Conservation (phyloP, 768 basidiomycete species). For the Rhodocollybia butyracea region DNA sequence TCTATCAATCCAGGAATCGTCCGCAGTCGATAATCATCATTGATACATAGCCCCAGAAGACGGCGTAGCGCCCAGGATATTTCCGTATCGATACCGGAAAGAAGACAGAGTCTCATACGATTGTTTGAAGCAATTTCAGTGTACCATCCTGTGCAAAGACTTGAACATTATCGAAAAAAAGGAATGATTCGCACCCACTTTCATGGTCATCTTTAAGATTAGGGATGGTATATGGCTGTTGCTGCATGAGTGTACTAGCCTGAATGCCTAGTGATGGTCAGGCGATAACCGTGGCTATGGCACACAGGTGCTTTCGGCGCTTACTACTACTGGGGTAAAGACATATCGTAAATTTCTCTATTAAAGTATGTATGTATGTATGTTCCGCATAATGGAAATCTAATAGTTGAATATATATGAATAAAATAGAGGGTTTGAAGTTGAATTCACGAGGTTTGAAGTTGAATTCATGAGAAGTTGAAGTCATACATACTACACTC, state of each 20-base stretch:
- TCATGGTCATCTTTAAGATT: constrained; percentile 74
- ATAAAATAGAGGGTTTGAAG: neutral
- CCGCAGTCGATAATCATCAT: constrained; percentile 72
- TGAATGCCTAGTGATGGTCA: too few relatives aligned
- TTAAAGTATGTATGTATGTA: too few relatives aligned
- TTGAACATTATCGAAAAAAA: constrained; percentile 4
- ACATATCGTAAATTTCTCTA: too few relatives aligned
- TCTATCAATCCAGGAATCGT: constrained; percentile 78
- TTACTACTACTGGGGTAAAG: too few relatives aligned
- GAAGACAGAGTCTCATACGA: constrained; percentile 86
- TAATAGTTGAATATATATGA: neutral
- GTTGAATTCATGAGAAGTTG: neutral
- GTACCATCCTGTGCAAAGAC: constrained; percentile 63
- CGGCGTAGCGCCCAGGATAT: constrained; percentile 89
- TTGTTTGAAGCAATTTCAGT: constrained; percentile 79
- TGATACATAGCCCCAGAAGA: constrained; percentile 74
- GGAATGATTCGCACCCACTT: constrained; percentile 40
- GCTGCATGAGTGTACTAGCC: constrained; percentile 10
- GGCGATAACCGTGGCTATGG: too few relatives aligned
- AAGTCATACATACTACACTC: neutral
- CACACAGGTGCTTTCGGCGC: too few relatives aligned
- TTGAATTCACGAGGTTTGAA: neutral
- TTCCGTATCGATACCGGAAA: constrained; percentile 79
- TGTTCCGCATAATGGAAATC: neutral
- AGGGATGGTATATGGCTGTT: constrained; percentile 24